Base-by-base conservation (phyloP, 768 basidiomycete genomes). In the Lepiota subincarnata region DNA sequence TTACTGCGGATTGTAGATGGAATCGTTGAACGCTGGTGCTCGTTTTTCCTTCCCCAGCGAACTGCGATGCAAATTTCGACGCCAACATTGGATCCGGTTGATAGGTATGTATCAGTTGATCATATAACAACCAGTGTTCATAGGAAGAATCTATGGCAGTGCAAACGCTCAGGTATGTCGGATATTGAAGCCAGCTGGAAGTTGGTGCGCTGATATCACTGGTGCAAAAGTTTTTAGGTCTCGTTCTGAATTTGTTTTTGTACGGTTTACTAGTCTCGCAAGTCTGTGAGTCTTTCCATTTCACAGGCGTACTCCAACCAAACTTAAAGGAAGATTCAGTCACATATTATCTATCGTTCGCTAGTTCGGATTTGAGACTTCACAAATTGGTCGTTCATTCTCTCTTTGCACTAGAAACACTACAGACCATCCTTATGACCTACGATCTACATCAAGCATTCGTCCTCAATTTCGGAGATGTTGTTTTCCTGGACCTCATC, bases 251-350 rank as follows among this genome's bases (percentile, higher is more conserved):
- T 20, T 51, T 39, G 38, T 16, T 40, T 4, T 39, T 51, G 6
- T 51, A 51, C 36, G 50, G 50, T 19, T n/a, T 51, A 11, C 28
- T 51, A 3, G 6, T 43, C 6, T 40, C 50, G 14, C 50, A 51
- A 35, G 35, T 41, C 16, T 42, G 50, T 51, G 5, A 51, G 50
- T 42, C 31, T 31, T 31, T 11, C 24, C 16, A 11, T 7, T 6
- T 40, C 28, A 24, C 5, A 26, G 12, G 10, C 6, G 19, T 3
- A 5, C 12, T n/a, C 45, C 16, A 13, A 47, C 11, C 11, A 3
- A 16, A 13, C 19, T 47, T n/a, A 47, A 16, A 18, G 28, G 18
- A 16, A 10, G 20, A 42, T 13, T 35, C 8, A 51, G 50, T 16
- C 16, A 43, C 28, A 7, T 51, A 51, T 28, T 34, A 20, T 5